Base-by-base conservation (phyloP, 2,329 filamentous ascomycete species). In the Verticillium albo-atrum region DNA sequence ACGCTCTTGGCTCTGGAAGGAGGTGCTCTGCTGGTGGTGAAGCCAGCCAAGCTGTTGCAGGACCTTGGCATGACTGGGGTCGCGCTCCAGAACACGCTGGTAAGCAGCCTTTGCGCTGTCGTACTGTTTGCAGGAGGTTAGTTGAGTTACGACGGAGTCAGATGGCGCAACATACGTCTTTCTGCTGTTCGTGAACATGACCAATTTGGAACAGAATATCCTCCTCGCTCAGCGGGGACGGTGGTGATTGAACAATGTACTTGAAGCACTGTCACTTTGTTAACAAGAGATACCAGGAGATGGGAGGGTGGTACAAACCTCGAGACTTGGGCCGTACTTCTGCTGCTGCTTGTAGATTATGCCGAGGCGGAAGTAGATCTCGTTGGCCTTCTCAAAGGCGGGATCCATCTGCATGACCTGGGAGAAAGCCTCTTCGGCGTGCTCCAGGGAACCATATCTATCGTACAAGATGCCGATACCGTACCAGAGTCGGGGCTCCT, bases 141-240 rank as follows among this genome's bases (percentile, higher is more conserved):
- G 64, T 54, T 20, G 17, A 27, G 7, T 27, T 23, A 25, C 66
- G 60, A 63, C 77, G 57, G 70, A 34, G 50, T 12, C 20, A 50
- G 32, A 27, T 12, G 5, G 25, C 4, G n/a, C 25, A 51, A 82
- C 92, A 78, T 82, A 97, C 93, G 70, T 99, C 95, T 82, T 98
- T 98, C 75, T 98, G 94, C 70, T 98, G 95, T 72, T 99, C 95
- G 70, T 99, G 93, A 55, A 99, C 95, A 74, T 99, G 95, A 27
- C 95, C 95, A 70, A 99, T 98, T 75, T 99, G 95, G 79, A 99
- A 99, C 94, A 94, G 98, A 62, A 99, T 99, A 68, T 99, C 95
- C 74, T 98, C 94, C 73, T 98, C 93, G 0, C 93, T 97, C 67
- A 99, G 76, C 2, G 95, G 95, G 4, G 91, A 88, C 3, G 95